Percentiles rank a stretch among this genome's conserved stretches.
Evolutionary conservation across 192 early-diverging fungal genomes (phyloP).

Genomic region (Podila horticola): DNA sequence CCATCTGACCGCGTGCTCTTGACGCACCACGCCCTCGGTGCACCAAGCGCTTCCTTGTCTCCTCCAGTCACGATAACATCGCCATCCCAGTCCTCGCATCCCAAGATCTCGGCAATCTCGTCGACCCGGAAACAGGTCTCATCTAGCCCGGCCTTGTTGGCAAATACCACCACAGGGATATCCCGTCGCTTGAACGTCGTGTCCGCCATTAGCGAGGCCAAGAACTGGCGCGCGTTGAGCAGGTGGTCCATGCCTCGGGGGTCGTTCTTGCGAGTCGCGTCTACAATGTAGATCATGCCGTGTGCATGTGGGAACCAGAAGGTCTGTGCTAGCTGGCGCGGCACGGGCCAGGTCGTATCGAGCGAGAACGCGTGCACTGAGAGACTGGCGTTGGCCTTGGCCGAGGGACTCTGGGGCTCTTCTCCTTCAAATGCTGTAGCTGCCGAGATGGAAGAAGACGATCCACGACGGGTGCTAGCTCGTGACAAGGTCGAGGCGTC

Average conservation of each 20-base stretch:
- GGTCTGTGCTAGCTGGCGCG: constrained; percentile 25
- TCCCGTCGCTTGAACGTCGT: constrained; percentile 18
- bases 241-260: constrained; percentile 42
- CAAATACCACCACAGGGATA: constrained; percentile 47
- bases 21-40: constrained; percentile 36
- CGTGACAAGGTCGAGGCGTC: neutral
- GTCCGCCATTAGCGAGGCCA: constrained; percentile 29
- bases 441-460: neutral
- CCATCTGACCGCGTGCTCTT: constrained; percentile 49
- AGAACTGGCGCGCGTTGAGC: constrained; percentile 38
- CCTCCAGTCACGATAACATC: neutral
- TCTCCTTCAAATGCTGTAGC: neutral
- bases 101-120: constrained; percentile 48
- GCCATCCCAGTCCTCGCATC: constrained; percentile 48
- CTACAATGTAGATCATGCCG: constrained; percentile 47
- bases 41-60: neutral
- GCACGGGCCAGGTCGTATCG: constrained; percentile 46
- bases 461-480: neutral
- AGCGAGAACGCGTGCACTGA: constrained; percentile 43
- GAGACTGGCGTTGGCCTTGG: constrained; percentile 30
- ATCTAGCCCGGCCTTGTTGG: constrained; percentile 44
- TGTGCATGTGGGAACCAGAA: constrained; percentile 50
- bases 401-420: neutral
- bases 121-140: constrained; percentile 44
- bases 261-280: constrained; percentile 49